Percentiles rank a stretch among this genome's conserved stretches.
phyloP scores from a whole-genome alignment of 2,329 filamentous ascomycete species.

The Verticillium albo-atrum region DNA sequence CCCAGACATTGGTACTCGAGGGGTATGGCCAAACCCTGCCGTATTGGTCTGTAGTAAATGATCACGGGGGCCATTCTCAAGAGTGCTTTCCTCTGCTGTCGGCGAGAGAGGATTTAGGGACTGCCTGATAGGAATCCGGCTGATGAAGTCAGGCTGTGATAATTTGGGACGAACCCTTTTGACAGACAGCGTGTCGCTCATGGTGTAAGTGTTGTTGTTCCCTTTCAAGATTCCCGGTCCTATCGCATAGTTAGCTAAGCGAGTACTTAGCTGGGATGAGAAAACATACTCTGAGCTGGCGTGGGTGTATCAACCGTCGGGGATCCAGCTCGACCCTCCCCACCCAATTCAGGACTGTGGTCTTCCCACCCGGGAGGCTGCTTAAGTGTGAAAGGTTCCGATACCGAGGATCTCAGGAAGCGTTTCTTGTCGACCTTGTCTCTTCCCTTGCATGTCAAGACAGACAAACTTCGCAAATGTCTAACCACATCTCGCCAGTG shows the following conservation, averaged over 20 bases:
- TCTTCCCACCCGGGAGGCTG: constrained; percentile 31
- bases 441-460: constrained; percentile 16
- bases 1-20: not conserved
- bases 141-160: not conserved
- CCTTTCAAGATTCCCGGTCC: constrained; percentile 8
- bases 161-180: constrained; percentile 12
- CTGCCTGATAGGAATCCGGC: not conserved
- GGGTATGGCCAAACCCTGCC: not conserved
- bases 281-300: constrained; percentile 19
- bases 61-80: not conserved
- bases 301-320: constrained; percentile 32
- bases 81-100: not conserved
- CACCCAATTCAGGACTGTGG: constrained; percentile 9
- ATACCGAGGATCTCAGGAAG: constrained; percentile 32
- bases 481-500: constrained; percentile 62
- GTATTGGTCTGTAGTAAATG: not conserved
- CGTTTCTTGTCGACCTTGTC: constrained; percentile 12
- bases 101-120: not conserved
- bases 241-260: not conserved
- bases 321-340: constrained; percentile 22
- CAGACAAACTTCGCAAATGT: constrained; percentile 49
- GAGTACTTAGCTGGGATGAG: too few relatives aligned
- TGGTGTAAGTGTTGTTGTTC: not conserved
- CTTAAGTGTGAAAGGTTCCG: constrained; percentile 33
- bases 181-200: constrained; percentile 8